Base-by-base conservation (phyloP, 306 rosid species). In the Leucaena leucocephala region DNA sequence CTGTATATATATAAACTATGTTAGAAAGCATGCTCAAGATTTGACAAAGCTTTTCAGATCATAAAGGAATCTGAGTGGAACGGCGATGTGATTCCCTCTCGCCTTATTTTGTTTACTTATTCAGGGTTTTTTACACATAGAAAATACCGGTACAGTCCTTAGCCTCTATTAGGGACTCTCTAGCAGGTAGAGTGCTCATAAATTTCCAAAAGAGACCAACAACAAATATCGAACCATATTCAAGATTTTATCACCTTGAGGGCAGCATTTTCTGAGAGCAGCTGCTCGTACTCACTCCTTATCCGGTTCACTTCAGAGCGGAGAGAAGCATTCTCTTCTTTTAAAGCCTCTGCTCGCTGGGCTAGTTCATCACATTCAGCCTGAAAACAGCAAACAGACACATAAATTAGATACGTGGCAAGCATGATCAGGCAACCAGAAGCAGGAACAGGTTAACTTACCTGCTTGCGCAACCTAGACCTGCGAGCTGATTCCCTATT, bases 381-480 rank as follows among this genome's bases (percentile, higher is more conserved):
- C 99, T 95, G 84, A 46, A 46, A 84, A 81, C 72, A 81, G 71
- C 58, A 77, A 45, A 78, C 19, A 15, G 6, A 8, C 35, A 81
- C 76, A 58, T 22, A 33, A 50, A 58, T 54, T 59, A 75, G 42
- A 71, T 50, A 70, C 44, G 76, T 8, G 44, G 69, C 61, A 77
- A 48, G 73, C 7, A 68, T 39, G 84, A 57, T 52, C 81, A 73
- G 50, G 80, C 72, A 74, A 44, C 66, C 59, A 44, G 49, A 75
- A 42, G 69, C 38, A 79, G 59, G 67, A 72, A 84, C 67, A 76
- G 27, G 40, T 27, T 35, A 49, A 9, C 61, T 84, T 62, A 93
- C 99, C 98, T 95, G 99, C 84, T 95, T 95, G 68, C 99, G 98
- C 90, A 95, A 81, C 85, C 99, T 92, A 71, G 99, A 95, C 72